These are phyloP conservation scores for Tillandsia leiboldiana DNA, from an alignment of 176 grass and related monocot species.

Conservation along the genomic window DNA sequence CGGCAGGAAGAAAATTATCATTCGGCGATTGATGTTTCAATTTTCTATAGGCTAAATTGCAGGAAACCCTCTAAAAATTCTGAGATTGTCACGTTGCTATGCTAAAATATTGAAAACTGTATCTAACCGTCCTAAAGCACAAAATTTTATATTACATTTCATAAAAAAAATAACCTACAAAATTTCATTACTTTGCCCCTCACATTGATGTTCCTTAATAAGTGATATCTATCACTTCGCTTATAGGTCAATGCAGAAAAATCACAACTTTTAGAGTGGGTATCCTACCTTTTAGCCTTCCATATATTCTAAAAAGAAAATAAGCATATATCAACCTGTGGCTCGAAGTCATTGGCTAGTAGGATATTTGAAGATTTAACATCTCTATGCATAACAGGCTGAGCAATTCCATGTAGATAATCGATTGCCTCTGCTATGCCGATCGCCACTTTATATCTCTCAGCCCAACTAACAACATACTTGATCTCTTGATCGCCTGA, in stretches of 20 bases:
- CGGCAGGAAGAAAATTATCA: slow-evolving; percentile 20
- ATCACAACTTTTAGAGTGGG: background rate
- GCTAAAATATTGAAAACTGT: too few relatives aligned
- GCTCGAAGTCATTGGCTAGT: slow-evolving; percentile 64
- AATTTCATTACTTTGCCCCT: too few relatives aligned
- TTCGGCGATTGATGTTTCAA: background rate
- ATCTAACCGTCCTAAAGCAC: too few relatives aligned
- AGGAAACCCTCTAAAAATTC: too few relatives aligned
- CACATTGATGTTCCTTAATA: too few relatives aligned
- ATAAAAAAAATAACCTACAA: too few relatives aligned
- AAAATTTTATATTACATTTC: too few relatives aligned
- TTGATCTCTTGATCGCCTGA: slow-evolving; percentile 44
- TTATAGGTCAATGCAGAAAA: background rate
- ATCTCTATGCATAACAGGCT: slow-evolving; percentile 84
- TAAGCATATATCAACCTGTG: slow-evolving; percentile 45
- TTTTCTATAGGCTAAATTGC: background rate
- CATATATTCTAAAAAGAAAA: background rate
- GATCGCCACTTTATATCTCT: slow-evolving; percentile 63
- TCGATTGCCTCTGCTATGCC: slow-evolving; percentile 72
- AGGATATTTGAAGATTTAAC: slow-evolving; percentile 97
- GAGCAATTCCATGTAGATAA: slow-evolving; percentile 50
- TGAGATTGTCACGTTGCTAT: too few relatives aligned
- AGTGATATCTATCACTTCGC: too few relatives aligned
- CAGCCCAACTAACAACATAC: slow-evolving; percentile 50
- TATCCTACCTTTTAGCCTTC: too few relatives aligned